Evolutionary conservation across 306 rosid genomes (phyloP).

Genomic region (Leucaena leucocephala): DNA sequence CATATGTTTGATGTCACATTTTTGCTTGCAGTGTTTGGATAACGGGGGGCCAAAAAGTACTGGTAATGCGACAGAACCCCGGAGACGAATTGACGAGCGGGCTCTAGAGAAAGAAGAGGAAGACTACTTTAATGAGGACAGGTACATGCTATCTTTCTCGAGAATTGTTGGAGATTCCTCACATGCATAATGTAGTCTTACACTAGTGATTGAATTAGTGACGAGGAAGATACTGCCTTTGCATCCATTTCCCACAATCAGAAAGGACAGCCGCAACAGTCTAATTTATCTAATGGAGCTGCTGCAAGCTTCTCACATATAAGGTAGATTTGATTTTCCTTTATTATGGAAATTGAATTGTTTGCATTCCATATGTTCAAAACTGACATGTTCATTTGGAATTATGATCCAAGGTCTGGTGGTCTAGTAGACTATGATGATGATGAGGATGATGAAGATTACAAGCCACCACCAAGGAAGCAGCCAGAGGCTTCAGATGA

Average conservation of each 20-base stretch:
- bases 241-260: conserved; percentile 58
- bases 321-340: conserved; percentile 51
- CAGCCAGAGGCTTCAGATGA: conserved; percentile 64
- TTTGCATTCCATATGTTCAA: background rate
- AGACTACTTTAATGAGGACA: conserved; percentile 85
- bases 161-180: conserved; percentile 21
- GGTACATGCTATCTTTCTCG: conserved; percentile 48
- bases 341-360: background rate
- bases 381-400: conserved; percentile 17
- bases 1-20: conserved; percentile 34
- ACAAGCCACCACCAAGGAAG: conserved; percentile 83
- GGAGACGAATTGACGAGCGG: conserved; percentile 84
- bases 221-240: conserved; percentile 89
- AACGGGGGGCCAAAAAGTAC: conserved; percentile 61
- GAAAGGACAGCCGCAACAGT: conserved; percentile 50
- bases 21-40: conserved; percentile 74
- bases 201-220: conserved; percentile 56
- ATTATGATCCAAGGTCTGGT: conserved; percentile 67
- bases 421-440: conserved; percentile 95
- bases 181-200: conserved; percentile 26
- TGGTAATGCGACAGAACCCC: conserved; percentile 56
- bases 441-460: conserved; percentile 90
- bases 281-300: conserved; percentile 73
- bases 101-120: conserved; percentile 95
- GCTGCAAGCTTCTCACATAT: conserved; percentile 50